Evolutionary conservation across 2,329 filamentous ascomycete species (phyloP), one percentile per base, ranked within the genome.

Genomic region (Paracorniculantispora psalliotae): DNA sequence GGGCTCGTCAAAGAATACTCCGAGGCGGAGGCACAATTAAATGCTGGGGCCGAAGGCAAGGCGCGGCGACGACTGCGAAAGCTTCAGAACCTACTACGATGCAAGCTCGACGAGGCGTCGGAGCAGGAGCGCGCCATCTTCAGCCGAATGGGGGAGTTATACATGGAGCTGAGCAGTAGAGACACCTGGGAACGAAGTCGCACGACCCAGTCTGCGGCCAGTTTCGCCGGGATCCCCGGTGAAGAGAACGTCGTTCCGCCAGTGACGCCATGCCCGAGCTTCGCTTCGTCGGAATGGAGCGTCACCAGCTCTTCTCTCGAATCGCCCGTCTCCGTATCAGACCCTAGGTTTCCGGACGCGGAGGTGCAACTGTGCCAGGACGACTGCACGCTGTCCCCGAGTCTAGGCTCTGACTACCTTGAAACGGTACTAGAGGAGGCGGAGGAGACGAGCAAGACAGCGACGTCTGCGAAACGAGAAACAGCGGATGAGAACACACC

Each of bases 71-170:
- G 64, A 47, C 63, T 74, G 12, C 72, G 72, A 35, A 82, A 80
- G 61, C 70, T 78, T 41, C 65, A 77, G 4, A 67, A 69, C 2
- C 70, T 76, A 57, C 61, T 83, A 12, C 74, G 68, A 49, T 69
- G 69, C 53, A 75, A 75, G 59, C 73, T 84, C 33, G 65, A 69
- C n/a, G 72, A 77, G 46, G 75, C 73, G 0, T 74, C 75, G 2
- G 71, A 75, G 55, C 78, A 83, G 63, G 77, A 84, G 64, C 74
- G 70, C 56, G 63, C 70, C 17, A 75, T 82, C 7, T 67, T 79
- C 41, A 59, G 70, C 17, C 71, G 80, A 2, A 69, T 85, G n/a
- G 70, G 75, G 13, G 80, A 84, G 59, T 63, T 85, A 15, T 72
- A 76, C 35, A 67, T 78, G 17, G 80, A 84, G 67, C 74, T 80